These are phyloP conservation scores for Colletotrichum horii DNA, from an alignment of 2,329 filamentous ascomycete species.

Conservation along the genomic window DNA sequence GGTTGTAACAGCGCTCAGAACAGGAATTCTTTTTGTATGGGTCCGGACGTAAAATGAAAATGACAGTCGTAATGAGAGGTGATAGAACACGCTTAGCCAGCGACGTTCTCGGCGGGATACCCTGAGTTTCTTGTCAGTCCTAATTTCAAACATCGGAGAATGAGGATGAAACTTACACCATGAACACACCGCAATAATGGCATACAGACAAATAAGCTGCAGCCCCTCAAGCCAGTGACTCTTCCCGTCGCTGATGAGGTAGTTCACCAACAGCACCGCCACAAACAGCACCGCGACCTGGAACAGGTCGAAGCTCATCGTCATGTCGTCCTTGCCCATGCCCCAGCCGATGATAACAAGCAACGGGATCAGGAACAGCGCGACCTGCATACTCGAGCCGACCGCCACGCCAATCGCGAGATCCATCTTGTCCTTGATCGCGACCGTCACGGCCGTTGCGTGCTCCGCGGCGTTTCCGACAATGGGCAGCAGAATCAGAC, in stretches of 20 bases:
- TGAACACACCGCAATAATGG: constrained; percentile 76
- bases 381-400: constrained; percentile 81
- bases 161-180: constrained; percentile 55
- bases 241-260: constrained; percentile 81
- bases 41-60: neutral
- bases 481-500: constrained; percentile 80
- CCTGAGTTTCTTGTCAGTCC: neutral
- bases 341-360: constrained; percentile 82
- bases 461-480: constrained; percentile 87
- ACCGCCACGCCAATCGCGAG: constrained; percentile 81
- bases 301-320: constrained; percentile 85
- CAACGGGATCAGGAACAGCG: constrained; percentile 78
- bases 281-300: constrained; percentile 87
- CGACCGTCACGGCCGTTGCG: constrained; percentile 80
- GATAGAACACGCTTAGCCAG: neutral
- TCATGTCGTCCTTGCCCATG: constrained; percentile 75
- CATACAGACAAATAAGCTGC: constrained; percentile 76
- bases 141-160: rapidly evolving
- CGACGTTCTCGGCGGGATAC: constrained; percentile 15
- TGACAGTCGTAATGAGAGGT: neutral
- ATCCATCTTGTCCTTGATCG: constrained; percentile 86
- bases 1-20: neutral
- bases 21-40: neutral
- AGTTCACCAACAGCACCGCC: constrained; percentile 83
- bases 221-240: constrained; percentile 84